Conservation (phyloP, 768 basidiomycete genomes). For the Lactarius pseudohatsudake region DNA sequence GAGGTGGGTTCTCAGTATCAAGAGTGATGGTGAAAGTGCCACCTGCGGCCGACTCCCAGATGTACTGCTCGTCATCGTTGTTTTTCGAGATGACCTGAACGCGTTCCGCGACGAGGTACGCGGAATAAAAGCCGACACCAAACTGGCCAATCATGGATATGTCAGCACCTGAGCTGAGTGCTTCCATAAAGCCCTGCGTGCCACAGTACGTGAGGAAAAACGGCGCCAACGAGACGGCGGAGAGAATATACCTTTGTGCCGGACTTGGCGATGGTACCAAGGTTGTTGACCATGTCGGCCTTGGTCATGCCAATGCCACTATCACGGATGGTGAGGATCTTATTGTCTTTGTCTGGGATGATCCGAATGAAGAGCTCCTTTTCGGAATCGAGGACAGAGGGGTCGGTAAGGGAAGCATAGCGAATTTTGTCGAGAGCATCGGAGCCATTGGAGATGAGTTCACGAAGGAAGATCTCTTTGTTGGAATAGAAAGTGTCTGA, state of each 20-base stretch:
- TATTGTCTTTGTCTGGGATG: slow-evolving; percentile 94
- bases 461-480: slow-evolving; percentile 99
- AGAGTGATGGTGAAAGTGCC: slow-evolving; percentile 99
- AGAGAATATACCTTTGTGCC: slow-evolving; percentile 74
- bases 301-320: slow-evolving; percentile 99
- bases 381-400: slow-evolving; percentile 81
- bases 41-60: slow-evolving; percentile 99
- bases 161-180: slow-evolving; percentile 83
- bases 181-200: slow-evolving; percentile 96
- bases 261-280: slow-evolving; percentile 94
- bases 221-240: neutral
- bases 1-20: slow-evolving; percentile 84
- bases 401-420: slow-evolving; percentile 93
- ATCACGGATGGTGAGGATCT: slow-evolving; percentile 86
- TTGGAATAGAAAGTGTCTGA: slow-evolving; percentile 99
- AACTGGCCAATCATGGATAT: slow-evolving; percentile 99
- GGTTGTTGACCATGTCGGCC: slow-evolving; percentile 99
- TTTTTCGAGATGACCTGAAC: slow-evolving; percentile 99
- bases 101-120: slow-evolving; percentile 97
- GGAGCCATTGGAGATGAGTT: slow-evolving; percentile 94
- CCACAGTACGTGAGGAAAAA: slow-evolving; percentile 3
- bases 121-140: slow-evolving; percentile 99
- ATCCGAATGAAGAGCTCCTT: slow-evolving; percentile 96
- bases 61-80: slow-evolving; percentile 99
- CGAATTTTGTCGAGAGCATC: slow-evolving; percentile 99